A percentile compares a stretch with the other conserved stretches of the same genome.
These are phyloP conservation scores for Metschnikowia aberdeeniae DNA, from an alignment of 805 yeast genomes.

Conservation along the genomic window DNA sequence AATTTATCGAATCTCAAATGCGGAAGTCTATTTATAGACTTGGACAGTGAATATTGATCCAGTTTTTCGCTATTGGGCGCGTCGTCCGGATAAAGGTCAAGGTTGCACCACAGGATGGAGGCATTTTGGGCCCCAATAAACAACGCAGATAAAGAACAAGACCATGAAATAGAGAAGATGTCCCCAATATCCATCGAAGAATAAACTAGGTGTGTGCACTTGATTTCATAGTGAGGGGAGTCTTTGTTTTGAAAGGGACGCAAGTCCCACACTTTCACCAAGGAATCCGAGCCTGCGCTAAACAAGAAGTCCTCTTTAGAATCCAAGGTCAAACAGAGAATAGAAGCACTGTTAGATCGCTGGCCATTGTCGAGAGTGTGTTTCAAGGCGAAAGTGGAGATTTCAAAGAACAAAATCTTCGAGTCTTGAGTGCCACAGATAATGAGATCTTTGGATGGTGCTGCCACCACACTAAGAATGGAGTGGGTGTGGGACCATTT, in stretches of 20 bases:
- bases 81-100: conserved; percentile 8
- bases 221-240: conserved; percentile 13
- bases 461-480: conserved; percentile 65
- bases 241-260: conserved; percentile 22
- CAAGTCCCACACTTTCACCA: conserved; percentile 81
- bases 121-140: conserved; percentile 94
- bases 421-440: conserved; percentile 93
- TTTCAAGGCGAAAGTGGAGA: conserved; percentile 56
- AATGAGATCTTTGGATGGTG: conserved; percentile 52
- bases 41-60: not conserved
- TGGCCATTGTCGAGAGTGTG: conserved; percentile 35
- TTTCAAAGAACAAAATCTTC: conserved; percentile 65
- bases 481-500: conserved; percentile 74
- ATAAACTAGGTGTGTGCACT: conserved; percentile 66
- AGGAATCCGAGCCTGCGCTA: conserved; percentile 86
- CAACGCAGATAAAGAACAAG: conserved; percentile 52
- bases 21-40: conserved; percentile 30
- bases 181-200: conserved; percentile 89
- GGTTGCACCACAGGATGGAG: conserved; percentile 67
- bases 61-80: not conserved
- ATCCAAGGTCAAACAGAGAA: conserved; percentile 61
- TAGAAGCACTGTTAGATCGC: conserved; percentile 68
- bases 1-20: conserved; percentile 74
- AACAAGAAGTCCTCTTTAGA: conserved; percentile 57
- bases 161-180: conserved; percentile 78